Evolutionary conservation across 2,329 filamentous ascomycete species (phyloP).

Genomic region (Dactylellina leptospora): DNA sequence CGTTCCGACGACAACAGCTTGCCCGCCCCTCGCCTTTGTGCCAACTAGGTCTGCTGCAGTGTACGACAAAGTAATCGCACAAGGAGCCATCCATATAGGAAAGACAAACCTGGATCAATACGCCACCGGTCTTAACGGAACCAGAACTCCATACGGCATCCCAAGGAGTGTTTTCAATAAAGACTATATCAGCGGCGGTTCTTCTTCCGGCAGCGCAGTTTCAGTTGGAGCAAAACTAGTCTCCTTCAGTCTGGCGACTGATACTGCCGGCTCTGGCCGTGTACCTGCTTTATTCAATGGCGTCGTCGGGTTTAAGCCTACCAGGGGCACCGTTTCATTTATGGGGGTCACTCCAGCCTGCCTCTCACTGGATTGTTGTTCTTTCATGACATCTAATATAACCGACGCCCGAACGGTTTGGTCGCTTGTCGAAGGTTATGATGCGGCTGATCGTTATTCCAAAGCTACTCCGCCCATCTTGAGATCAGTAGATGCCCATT

Average conservation of each 20-base stretch:
- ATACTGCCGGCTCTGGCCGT: constrained; percentile 67
- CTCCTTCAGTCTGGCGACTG: constrained; percentile 68
- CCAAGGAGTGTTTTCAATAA: constrained; percentile 66
- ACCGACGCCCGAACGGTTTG: constrained; percentile 65
- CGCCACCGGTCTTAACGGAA: constrained; percentile 70
- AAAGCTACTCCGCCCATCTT: constrained; percentile 60
- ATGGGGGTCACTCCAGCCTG: constrained; percentile 67
- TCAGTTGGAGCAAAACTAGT: constrained; percentile 66
- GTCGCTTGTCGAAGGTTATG: constrained; percentile 64
- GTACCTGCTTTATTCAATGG: constrained; percentile 67
- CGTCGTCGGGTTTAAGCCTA: constrained; percentile 66
- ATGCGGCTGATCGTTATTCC: constrained; percentile 66
- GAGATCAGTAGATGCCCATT: constrained; percentile 57
- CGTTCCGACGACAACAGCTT: constrained; percentile 66
- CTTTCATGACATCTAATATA: constrained; percentile 65
- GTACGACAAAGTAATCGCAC: constrained; percentile 60
- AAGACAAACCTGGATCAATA: constrained; percentile 69
- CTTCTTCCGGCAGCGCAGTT: constrained; percentile 67
- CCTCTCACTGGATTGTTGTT: constrained; percentile 68
- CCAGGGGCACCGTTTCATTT: constrained; percentile 65
- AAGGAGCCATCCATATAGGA: constrained; percentile 63
- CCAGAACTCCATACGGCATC: constrained; percentile 68
- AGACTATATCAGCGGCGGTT: constrained; percentile 67
- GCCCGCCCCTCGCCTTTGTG: constrained; percentile 62
- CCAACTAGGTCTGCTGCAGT: constrained; percentile 61